Evolutionary conservation across 768 basidiomycete genomes (phyloP).

Genomic region (Lanmaoa pseudosensibilis): DNA sequence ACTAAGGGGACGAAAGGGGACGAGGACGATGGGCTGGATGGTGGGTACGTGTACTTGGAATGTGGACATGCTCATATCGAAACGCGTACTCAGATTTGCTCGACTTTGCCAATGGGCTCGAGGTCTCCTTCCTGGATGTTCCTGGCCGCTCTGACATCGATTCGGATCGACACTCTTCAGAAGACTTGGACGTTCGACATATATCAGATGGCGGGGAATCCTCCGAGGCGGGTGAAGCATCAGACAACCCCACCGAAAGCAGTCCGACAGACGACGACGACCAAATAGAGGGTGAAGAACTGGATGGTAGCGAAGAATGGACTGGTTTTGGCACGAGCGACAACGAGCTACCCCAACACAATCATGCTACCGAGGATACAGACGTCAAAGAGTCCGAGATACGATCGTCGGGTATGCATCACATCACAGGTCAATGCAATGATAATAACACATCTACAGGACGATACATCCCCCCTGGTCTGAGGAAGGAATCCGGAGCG

Average conservation of each 20-base stretch:
- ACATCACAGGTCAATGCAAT: not conserved
- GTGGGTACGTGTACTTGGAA: conserved; percentile 40
- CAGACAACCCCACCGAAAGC: not conserved
- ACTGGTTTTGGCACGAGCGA: conserved; percentile 33
- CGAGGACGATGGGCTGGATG: conserved; percentile 82
- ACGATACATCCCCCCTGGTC: conserved; percentile 81
- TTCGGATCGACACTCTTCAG: not conserved
- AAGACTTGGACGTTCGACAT: not conserved
- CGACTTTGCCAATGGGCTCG: conserved; percentile 43
- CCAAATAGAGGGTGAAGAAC: conserved; percentile 24
- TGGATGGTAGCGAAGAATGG: conserved; percentile 36
- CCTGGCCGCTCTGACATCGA: not conserved
- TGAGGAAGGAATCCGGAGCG: conserved; percentile 53
- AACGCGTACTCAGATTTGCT: conserved; percentile 46
- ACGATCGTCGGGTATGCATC: conserved; percentile 14
- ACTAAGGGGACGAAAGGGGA: conserved; percentile 44
- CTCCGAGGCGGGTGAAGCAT: conserved; percentile 6
- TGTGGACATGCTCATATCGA: not conserved
- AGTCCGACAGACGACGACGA: not conserved
- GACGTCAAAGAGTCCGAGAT: not conserved
- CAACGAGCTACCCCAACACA: not conserved
- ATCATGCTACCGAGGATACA: not conserved
- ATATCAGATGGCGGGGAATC: not conserved
- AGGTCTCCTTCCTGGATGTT: conserved; percentile 2
- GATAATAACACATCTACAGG: conserved; percentile 27